phyloP scores from a whole-genome alignment of 257 asterid genomes.

The Solanum chmielewskii region DNA sequence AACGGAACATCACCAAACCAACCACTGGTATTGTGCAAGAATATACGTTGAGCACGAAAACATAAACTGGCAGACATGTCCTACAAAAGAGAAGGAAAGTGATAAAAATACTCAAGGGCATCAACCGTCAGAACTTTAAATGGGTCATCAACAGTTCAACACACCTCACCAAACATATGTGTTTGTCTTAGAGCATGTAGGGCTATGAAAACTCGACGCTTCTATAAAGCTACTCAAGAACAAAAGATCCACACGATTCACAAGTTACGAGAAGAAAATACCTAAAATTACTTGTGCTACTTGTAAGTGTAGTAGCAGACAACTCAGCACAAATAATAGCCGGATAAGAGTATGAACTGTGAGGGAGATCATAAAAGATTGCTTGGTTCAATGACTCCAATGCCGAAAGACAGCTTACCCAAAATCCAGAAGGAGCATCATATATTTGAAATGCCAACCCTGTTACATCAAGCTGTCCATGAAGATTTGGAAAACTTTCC shows the following conservation, averaged over 20 bases:
- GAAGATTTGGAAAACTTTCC: constrained; percentile 90
- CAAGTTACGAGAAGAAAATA: not conserved
- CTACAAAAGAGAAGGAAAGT: constrained; percentile 28
- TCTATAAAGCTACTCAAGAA: not conserved
- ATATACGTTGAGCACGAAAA: constrained; percentile 92
- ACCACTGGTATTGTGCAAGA: constrained; percentile 93
- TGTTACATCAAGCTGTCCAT: constrained; percentile 96
- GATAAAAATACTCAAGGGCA: not conserved
- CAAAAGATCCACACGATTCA: not conserved
- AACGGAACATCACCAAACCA: constrained; percentile 96
- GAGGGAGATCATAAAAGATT: not conserved
- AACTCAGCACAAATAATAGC: not conserved
- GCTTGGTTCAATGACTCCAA: not conserved
- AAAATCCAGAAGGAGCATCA: constrained; percentile 83
- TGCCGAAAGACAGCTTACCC: constrained; percentile 40
- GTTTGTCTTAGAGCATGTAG: not conserved
- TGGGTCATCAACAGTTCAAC: not conserved
- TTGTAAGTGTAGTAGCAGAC: not conserved
- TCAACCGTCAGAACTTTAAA: not conserved
- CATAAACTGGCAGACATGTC: constrained; percentile 81
- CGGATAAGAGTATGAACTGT: not conserved
- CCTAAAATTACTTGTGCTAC: not conserved
- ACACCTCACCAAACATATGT: not conserved
- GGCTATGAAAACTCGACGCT: not conserved
- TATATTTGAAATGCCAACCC: constrained; percentile 80